These are phyloP conservation scores for Paramarasmius palmivorus DNA, from an alignment of 1,284 basidiomycete genomes.

Conservation along the genomic window DNA sequence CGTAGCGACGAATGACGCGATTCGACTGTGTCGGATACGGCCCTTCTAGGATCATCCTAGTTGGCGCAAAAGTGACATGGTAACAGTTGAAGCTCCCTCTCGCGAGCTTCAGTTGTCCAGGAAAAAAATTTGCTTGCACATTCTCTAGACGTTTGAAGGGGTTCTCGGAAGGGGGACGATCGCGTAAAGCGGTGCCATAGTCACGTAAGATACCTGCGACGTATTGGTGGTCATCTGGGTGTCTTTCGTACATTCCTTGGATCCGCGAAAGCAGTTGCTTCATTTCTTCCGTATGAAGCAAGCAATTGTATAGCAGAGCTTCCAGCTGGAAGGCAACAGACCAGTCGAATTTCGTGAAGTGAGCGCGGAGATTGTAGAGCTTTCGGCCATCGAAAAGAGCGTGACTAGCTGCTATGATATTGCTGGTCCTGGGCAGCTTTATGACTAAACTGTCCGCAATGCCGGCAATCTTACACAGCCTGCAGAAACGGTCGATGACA, in stretches of 20 bases:
- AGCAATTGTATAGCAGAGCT: constrained; percentile 57
- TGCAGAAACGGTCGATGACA: constrained; percentile 44
- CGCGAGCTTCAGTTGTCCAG: constrained; percentile 18
- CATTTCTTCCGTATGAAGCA: constrained; percentile 58
- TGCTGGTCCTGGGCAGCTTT: constrained; percentile 23
- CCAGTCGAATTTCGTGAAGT: constrained; percentile 52
- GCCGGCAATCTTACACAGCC: constrained; percentile 55
- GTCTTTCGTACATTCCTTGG: constrained; percentile 35
- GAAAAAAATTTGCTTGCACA: constrained; percentile 28
- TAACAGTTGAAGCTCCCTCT: constrained; percentile 52
- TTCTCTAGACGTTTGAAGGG: constrained; percentile 50
- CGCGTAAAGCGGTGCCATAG: constrained; percentile 47
- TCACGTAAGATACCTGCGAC: constrained; percentile 52
- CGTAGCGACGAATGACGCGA: constrained; percentile 58
- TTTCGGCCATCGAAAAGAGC: constrained; percentile 50
- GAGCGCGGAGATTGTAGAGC: constrained; percentile 43
- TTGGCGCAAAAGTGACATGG: constrained; percentile 72
- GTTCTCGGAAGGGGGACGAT: constrained; percentile 42
- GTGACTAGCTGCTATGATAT: constrained; percentile 47
- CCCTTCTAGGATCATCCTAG: constrained; percentile 69
- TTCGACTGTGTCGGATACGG: constrained; percentile 71
- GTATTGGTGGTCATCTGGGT: constrained; percentile 26
- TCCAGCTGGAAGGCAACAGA: constrained; percentile 71
- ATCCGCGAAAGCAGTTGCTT: constrained; percentile 44
- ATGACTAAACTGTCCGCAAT: constrained; percentile 34